Percentiles rank a stretch among this genome's conserved stretches.
phyloP scores from a whole-genome alignment of 2,329 filamentous ascomycete species.

The Nigrospora osmanthi region DNA sequence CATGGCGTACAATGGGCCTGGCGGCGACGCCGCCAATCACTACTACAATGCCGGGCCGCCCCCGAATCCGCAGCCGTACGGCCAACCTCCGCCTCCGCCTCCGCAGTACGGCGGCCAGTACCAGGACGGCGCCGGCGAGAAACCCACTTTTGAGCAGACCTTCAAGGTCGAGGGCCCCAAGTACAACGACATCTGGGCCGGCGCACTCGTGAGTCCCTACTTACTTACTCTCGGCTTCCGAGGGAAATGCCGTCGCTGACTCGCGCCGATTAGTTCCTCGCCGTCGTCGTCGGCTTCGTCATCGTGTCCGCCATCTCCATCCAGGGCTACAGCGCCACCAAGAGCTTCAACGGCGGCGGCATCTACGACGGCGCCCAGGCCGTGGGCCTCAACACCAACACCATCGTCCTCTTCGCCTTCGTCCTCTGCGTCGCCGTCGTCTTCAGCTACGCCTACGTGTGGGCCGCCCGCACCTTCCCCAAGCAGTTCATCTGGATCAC shows the following conservation, averaged over 20 bases:
- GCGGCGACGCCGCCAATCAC: slow-evolving; percentile 1
- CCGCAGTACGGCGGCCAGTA: background rate
- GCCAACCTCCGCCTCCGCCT: background rate
- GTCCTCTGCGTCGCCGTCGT: slow-evolving; percentile 66
- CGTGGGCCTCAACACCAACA: slow-evolving; percentile 71
- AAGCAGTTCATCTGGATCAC: slow-evolving; percentile 92
- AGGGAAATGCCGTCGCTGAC: background rate
- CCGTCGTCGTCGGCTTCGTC: slow-evolving; percentile 64
- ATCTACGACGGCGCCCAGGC: slow-evolving; percentile 64
- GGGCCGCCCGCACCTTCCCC: slow-evolving; percentile 67
- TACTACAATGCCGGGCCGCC: background rate
- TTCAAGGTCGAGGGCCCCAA: slow-evolving; percentile 82
- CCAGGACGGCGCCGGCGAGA: slow-evolving; percentile 25
- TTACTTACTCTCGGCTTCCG: background rate
- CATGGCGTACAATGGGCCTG: too few species aligned
- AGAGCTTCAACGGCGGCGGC: slow-evolving; percentile 57
- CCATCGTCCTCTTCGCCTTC: slow-evolving; percentile 77
- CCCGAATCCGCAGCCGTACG: background rate
- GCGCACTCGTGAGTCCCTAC: slow-evolving; percentile 53
- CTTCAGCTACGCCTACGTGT: slow-evolving; percentile 71
- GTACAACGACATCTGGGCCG: slow-evolving; percentile 87
- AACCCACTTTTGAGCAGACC: slow-evolving; percentile 63
- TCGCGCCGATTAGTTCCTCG: slow-evolving; percentile 50
- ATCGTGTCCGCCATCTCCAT: slow-evolving; percentile 71
- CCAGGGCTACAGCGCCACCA: slow-evolving; percentile 59